A percentile compares a stretch with the other conserved stretches of the same genome.
Conservation (phyloP, 2,329 filamentous ascomycete genomes). For the Penicillium sp. region DNA sequence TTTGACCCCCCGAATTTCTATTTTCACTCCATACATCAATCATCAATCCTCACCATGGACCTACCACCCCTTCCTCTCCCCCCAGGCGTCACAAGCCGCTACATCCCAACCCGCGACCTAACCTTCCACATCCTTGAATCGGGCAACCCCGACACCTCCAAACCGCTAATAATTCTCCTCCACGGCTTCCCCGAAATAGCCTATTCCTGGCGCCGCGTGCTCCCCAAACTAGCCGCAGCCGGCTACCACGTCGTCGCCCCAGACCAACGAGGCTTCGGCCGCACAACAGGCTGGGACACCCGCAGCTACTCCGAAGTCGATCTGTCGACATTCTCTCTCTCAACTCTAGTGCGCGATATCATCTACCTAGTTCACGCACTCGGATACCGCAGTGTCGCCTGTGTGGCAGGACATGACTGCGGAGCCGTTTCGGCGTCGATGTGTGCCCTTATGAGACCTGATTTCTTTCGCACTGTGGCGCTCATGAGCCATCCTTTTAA, state of each 20-base stretch:
- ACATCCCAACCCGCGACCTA: constrained; percentile 61
- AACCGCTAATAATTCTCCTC: constrained; percentile 62
- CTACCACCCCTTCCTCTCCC: constrained; percentile 56
- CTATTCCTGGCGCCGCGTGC: constrained; percentile 68
- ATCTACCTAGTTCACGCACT: constrained; percentile 63
- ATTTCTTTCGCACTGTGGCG: constrained; percentile 64
- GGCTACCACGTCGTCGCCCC: constrained; percentile 69
- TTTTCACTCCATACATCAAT: not conserved
- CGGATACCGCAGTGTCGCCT: constrained; percentile 59
- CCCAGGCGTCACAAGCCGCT: constrained; percentile 56
- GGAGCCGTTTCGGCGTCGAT: constrained; percentile 63
- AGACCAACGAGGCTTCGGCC: constrained; percentile 69
- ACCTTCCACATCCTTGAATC: constrained; percentile 64
- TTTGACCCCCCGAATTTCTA: not conserved
- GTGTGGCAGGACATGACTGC: constrained; percentile 68
- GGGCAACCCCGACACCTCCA: constrained; percentile 45
- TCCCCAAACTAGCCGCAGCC: constrained; percentile 58
- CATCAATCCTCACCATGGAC: constrained; percentile 6
- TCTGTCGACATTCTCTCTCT: constrained; percentile 58
- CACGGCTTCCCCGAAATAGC: constrained; percentile 71
- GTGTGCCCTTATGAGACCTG: constrained; percentile 63
- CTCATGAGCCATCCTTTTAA: constrained; percentile 69
- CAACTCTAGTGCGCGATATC: constrained; percentile 63
- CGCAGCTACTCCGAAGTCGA: constrained; percentile 55
- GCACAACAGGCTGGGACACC: constrained; percentile 63